Evolutionary conservation across 2,329 filamentous ascomycete species (phyloP), one percentile per base, ranked within the genome.

Genomic region (Aspergillus oerlinghausenensis): DNA sequence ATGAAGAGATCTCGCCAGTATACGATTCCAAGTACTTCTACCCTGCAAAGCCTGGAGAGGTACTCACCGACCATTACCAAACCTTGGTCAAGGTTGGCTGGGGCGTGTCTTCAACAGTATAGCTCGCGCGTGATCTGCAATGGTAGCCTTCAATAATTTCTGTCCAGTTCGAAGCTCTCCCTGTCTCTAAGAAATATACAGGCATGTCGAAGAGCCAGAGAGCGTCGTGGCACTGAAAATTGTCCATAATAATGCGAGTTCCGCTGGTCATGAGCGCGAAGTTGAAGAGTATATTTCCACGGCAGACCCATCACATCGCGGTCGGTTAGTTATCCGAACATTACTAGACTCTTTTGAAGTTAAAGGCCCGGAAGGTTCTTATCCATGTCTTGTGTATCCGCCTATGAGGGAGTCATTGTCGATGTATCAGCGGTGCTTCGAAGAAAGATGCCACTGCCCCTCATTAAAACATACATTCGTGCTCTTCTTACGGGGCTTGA

Each of bases 51-150:
- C 60, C 75, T 1, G 74, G 76, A 2, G 67, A 79, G 11, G 57
- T 75, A 1, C 69, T 78, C 2, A 62, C 67, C 3, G 55, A 66
- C 17, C 60, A 65, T 3, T 80, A 71, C 53, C 70, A 79, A 62
- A 54, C 70, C 0, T 52, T 78, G 0, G 65, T 70, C 0, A 79
- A 79, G 55, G 61, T 79, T 7, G 76, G 76, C 10, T 79, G 63
- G 62, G 76, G 77, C 23, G 63, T 64, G n/a, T 71, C 65, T 6
- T 79, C 75, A 4, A 80, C 76, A 0, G 73, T 77, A 19, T 79
- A 76, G 75, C 67, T 80, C 17, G 75, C 74, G 4, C 68, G 67
- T 29, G 71, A 78, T 59, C 55, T 76, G 8, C 60, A 63, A 43
- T 45, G 56, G 61, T 63, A 63, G 38, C 38, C 38, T 42, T 42